Conservation (phyloP, 805 yeast genomes). For the Yarrowia bubula region DNA sequence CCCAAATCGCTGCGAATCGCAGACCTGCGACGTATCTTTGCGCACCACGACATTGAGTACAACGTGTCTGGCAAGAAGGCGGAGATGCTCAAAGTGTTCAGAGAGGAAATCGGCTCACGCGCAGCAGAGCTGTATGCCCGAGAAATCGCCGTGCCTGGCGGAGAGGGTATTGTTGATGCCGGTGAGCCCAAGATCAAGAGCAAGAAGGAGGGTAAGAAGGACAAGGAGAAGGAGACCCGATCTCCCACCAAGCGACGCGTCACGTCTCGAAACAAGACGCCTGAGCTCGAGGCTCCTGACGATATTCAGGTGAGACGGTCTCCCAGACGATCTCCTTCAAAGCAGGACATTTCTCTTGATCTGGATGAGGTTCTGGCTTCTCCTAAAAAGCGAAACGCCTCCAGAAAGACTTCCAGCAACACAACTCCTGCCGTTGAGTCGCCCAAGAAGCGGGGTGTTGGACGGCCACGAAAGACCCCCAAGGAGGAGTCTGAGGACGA, state of each 20-base stretch:
- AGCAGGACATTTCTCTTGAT: constrained; percentile 13
- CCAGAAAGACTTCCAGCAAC: neutral
- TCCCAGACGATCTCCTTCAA: constrained; percentile 20
- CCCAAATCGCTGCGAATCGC: constrained; percentile 64
- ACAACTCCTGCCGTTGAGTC: neutral
- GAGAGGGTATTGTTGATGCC: constrained; percentile 45
- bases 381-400: neutral
- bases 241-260: neutral
- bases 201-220: neutral
- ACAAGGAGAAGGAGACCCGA: neutral
- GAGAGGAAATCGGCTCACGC: constrained; percentile 51
- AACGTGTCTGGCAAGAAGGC: constrained; percentile 64
- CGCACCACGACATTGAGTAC: constrained; percentile 59
- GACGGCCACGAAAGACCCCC: constrained; percentile 7
- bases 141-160: constrained; percentile 40
- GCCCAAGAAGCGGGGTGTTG: neutral
- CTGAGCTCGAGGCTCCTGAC: constrained; percentile 4
- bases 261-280: neutral
- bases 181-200: constrained; percentile 26
- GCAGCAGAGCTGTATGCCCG: constrained; percentile 45
- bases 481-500: constrained; percentile 7
- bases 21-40: constrained; percentile 63
- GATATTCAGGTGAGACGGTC: constrained; percentile 21
- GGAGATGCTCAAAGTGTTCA: constrained; percentile 60
- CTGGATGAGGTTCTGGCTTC: constrained; percentile 7